phyloP scores from a whole-genome alignment of 768 basidiomycete genomes.

The Hortiboletus campestris region DNA sequence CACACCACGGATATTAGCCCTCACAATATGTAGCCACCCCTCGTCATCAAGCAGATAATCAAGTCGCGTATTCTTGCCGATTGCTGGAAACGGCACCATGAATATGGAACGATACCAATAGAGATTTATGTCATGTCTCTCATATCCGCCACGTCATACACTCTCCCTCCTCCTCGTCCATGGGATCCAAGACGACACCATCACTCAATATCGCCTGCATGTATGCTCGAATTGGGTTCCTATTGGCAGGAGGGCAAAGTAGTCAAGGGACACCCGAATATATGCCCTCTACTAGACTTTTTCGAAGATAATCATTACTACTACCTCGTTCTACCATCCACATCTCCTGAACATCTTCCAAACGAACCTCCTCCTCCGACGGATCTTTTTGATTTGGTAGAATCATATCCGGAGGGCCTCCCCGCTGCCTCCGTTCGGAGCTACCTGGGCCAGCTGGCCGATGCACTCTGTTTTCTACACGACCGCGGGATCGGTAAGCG shows the following conservation, averaged over 20 bases:
- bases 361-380: slow-evolving; percentile 56
- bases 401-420: slow-evolving; percentile 82
- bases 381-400: slow-evolving; percentile 95
- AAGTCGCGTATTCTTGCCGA: slow-evolving; percentile 98
- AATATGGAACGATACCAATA: slow-evolving; percentile 94
- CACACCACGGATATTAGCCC: neutral
- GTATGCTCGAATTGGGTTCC: slow-evolving; percentile 17
- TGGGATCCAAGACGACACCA: slow-evolving; percentile 72
- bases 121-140: slow-evolving; percentile 95
- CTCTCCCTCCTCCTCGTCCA: slow-evolving; percentile 73
- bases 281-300: slow-evolving; percentile 92
- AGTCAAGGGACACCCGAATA: slow-evolving; percentile 90
- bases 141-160: slow-evolving; percentile 77
- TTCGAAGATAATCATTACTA: slow-evolving; percentile 97
- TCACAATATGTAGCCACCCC: slow-evolving; percentile 56
- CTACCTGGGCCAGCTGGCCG: slow-evolving; percentile 91
- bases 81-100: slow-evolving; percentile 98
- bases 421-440: slow-evolving; percentile 70
- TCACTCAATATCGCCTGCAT: slow-evolving; percentile 21
- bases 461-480: slow-evolving; percentile 87
- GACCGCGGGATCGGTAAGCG: slow-evolving; percentile 82
- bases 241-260: slow-evolving; percentile 69
- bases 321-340: slow-evolving; percentile 85
- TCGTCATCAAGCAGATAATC: slow-evolving; percentile 98
- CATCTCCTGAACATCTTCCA: slow-evolving; percentile 56